Evolutionary conservation across 768 basidiomycete species (phyloP).

Genomic region (Boletellus ananiceps): DNA sequence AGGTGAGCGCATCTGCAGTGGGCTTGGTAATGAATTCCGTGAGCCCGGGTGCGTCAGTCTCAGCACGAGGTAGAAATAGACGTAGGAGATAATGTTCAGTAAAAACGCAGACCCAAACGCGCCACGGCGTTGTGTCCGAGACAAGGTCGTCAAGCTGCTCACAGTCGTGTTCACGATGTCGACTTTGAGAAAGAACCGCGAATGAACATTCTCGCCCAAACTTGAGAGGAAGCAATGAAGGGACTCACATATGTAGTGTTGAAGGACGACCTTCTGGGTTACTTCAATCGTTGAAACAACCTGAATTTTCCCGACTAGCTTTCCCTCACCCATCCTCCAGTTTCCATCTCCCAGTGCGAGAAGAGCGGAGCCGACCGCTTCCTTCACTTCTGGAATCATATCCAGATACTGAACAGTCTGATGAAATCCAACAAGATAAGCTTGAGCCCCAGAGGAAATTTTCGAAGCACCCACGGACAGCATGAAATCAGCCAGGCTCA

Average conservation of each 20-base stretch:
- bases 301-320: constrained; percentile 50
- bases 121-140: constrained; percentile 55
- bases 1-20: constrained; percentile 58
- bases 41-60: constrained; percentile 46
- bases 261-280: constrained; percentile 57
- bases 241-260: constrained; percentile 69
- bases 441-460: not conserved
- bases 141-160: constrained; percentile 56
- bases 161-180: constrained; percentile 71
- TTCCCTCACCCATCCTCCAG: constrained; percentile 88
- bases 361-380: constrained; percentile 61
- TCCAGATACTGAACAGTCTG: constrained; percentile 70
- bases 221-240: not conserved
- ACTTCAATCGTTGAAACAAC: constrained; percentile 41
- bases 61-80: constrained; percentile 55
- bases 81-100: constrained; percentile 73
- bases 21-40: constrained; percentile 54
- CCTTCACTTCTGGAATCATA: constrained; percentile 63
- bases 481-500: constrained; percentile 60
- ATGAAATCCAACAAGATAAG: not conserved
- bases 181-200: constrained; percentile 35
- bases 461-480: constrained; percentile 39
- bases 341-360: constrained; percentile 79
- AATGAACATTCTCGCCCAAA: not conserved
- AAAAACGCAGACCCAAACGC: constrained; percentile 73